A percentile compares a stretch with the other conserved stretches of the same genome.
phyloP scores from a whole-genome alignment of 768 basidiomycete species.

The Suillus tomentosus region DNA sequence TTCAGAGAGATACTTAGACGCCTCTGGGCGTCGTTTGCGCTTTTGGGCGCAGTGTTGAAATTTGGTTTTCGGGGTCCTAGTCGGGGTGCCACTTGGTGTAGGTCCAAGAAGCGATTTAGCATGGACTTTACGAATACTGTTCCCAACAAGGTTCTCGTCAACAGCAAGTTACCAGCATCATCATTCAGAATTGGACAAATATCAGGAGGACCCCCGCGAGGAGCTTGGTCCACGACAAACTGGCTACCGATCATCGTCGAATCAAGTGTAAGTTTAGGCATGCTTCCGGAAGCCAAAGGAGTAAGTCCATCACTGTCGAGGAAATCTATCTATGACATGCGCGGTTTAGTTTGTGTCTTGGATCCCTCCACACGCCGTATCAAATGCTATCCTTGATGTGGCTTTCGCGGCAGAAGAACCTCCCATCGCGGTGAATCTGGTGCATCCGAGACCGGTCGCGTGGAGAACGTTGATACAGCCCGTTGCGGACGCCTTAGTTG shows the following conservation, averaged over 20 bases:
- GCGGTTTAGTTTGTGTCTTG: slow-evolving; percentile 20
- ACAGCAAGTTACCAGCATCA: slow-evolving; percentile 38
- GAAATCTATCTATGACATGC: neutral
- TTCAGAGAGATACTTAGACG: too few relatives aligned
- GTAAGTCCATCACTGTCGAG: slow-evolving; percentile 17
- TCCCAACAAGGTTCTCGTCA: slow-evolving; percentile 35
- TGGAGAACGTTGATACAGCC: slow-evolving; percentile 21
- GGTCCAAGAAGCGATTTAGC: too few relatives aligned
- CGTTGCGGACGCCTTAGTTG: slow-evolving; percentile 16
- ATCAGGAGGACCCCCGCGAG: slow-evolving; percentile 39
- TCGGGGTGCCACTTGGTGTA: too few relatives aligned
- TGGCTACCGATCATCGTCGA: slow-evolving; percentile 50
- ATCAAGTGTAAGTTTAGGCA: slow-evolving; percentile 30
- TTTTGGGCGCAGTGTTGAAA: too few relatives aligned
- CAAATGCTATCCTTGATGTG: slow-evolving; percentile 24
- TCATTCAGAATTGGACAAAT: slow-evolving; percentile 51
- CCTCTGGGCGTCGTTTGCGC: too few relatives aligned
- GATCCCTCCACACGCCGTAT: slow-evolving; percentile 22
- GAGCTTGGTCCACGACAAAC: slow-evolving; percentile 46
- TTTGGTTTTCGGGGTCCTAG: too few relatives aligned
- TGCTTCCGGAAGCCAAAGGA: slow-evolving; percentile 27
- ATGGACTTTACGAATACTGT: neutral
- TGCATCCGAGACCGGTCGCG: slow-evolving; percentile 26
- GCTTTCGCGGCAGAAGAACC: slow-evolving; percentile 15
- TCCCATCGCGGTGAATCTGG: slow-evolving; percentile 24